Percentiles rank a stretch among this genome's conserved stretches.
phyloP scores from a whole-genome alignment of 2,329 filamentous ascomycete genomes.

The Myriangium duriaei region DNA sequence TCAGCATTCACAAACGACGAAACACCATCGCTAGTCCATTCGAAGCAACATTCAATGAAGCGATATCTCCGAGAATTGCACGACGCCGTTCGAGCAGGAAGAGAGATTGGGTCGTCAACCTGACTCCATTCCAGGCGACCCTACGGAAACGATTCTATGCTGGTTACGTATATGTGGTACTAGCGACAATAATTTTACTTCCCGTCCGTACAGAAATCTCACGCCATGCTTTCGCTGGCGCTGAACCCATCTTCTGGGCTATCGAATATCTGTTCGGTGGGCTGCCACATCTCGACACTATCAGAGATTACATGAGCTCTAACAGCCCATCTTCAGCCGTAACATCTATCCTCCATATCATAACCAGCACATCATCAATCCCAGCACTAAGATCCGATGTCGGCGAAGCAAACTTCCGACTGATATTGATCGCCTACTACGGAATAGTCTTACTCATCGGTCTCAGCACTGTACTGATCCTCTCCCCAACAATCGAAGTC shows the following conservation, averaged over 20 bases:
- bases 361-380: constrained; percentile 60
- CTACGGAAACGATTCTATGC: constrained; percentile 77
- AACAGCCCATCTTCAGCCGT: not conserved
- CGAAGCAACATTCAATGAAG: not conserved
- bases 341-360: constrained; percentile 43
- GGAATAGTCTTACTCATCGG: constrained; percentile 55
- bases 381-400: constrained; percentile 50
- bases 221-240: constrained; percentile 51
- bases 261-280: constrained; percentile 81
- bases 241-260: constrained; percentile 87
- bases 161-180: constrained; percentile 57
- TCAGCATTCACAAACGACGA: not conserved
- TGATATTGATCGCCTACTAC: constrained; percentile 66
- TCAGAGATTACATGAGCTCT: constrained; percentile 51
- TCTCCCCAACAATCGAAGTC: constrained; percentile 76
- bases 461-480: constrained; percentile 60
- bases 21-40: constrained; percentile 5
- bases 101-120: constrained; percentile 36
- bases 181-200: constrained; percentile 53
- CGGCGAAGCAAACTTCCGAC: constrained; percentile 70
- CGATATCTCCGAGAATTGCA: not conserved
- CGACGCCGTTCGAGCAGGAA: not conserved
- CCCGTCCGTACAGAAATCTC: constrained; percentile 61
- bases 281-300: constrained; percentile 55
- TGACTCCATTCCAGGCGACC: constrained; percentile 67